Evolutionary conservation across 2,329 filamentous ascomycete genomes (phyloP), one percentile per base, ranked within the genome.

Genomic region (Incumbomyces lentus): DNA sequence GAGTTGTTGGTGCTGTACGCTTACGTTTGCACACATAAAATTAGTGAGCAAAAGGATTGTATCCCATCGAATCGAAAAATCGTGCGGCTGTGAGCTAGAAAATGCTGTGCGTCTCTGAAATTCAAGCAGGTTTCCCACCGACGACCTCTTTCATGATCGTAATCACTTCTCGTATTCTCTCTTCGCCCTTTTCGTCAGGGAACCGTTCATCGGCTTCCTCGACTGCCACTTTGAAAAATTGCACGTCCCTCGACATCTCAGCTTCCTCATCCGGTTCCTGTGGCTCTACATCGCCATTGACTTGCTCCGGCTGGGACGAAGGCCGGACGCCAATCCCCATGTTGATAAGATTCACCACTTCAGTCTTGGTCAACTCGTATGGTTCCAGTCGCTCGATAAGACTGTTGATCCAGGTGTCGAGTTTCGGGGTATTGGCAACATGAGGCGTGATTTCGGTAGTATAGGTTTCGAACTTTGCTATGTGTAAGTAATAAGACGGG

Each of bases 261-360:
- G 46, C 45, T 22, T 39, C 49, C 16, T 33, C 39, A 35, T 51
- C 46, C 31, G 35, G 19, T 17, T 40, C 52, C 44, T 51, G 48
- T 30, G 48, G 44, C 12, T 41, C 32, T 12, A 33, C 40, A 11
- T 49, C 47, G 5, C 26, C 40, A 16, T 31, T 32, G 17, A 37
- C 14, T 16, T 29, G 18, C 14, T 39, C 38, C 16, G 10, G 22
- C 43, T 38, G 32, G 38, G 42, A n/a, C 43, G 48, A n/a, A 17
- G 40, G 38, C 4, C 45, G 47, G 13, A 67, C 19, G 2, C 68
- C 68, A 13, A 70, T 54, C 1, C 69, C 67, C 19, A 71, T 54
- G 49, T 72, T 71, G 16, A 71, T 53, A 42, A 71, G 63, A 60
- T 66, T 69, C 14, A 70, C 51, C 8, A 68, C 64, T 54, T 72